Conservation (phyloP, 257 asterid species). For the Scutellaria baicalensis region DNA sequence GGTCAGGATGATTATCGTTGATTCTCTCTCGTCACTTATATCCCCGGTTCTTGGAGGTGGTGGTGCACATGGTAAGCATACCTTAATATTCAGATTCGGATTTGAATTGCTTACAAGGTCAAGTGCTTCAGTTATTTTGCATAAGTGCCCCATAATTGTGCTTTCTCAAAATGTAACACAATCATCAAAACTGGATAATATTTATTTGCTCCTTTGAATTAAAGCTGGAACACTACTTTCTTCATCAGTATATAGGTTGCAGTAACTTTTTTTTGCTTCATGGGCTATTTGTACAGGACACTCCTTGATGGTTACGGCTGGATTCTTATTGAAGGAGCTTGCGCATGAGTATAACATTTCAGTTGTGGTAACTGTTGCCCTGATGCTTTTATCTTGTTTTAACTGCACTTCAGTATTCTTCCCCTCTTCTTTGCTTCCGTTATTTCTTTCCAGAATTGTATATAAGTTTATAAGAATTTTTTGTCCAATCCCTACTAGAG, state of each 20-base stretch:
- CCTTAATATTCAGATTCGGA: background rate
- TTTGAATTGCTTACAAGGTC: background rate
- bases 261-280: slow-evolving; percentile 6
- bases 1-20: slow-evolving; percentile 64
- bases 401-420: background rate
- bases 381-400: slow-evolving; percentile 1
- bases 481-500: background rate
- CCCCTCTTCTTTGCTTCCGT: background rate
- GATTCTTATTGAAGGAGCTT: slow-evolving; percentile 70
- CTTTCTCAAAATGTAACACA: background rate
- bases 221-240: background rate
- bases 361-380: slow-evolving; percentile 45
- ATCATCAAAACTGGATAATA: background rate
- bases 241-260: background rate
- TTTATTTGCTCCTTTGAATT: background rate
- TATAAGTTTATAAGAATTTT: background rate
- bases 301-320: slow-evolving; percentile 61
- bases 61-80: slow-evolving; percentile 55
- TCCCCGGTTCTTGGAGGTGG: slow-evolving; percentile 81
- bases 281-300: slow-evolving; percentile 45
- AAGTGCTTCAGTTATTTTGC: background rate
- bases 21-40: slow-evolving; percentile 80
- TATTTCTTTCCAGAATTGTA: background rate
- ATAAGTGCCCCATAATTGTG: background rate
- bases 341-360: slow-evolving; percentile 69